A percentile compares a stretch with the other conserved stretches of the same genome.
These are phyloP conservation scores for Mycosphaerella arachidis DNA, from an alignment of 2,329 filamentous ascomycete genomes.

Conservation along the genomic window DNA sequence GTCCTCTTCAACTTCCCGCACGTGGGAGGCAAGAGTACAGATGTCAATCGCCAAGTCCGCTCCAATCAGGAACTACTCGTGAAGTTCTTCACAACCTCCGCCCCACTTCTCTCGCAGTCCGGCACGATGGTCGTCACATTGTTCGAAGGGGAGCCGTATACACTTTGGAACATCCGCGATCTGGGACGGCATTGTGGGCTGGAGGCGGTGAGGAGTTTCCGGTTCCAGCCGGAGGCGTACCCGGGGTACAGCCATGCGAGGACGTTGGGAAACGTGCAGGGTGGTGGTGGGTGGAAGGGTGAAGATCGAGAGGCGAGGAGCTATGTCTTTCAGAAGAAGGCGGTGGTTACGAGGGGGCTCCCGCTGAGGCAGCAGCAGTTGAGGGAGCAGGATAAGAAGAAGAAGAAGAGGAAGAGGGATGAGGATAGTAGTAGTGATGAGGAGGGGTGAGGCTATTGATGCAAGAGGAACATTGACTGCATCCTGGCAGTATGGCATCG, in stretches of 20 bases:
- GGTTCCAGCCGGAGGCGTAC: constrained; percentile 63
- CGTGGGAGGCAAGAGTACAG: constrained; percentile 83
- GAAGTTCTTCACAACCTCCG: constrained; percentile 58
- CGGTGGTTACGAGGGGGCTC: constrained; percentile 19
- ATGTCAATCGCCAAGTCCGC: constrained; percentile 90
- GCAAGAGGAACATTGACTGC: too few relatives aligned
- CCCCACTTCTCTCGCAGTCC: constrained; percentile 50
- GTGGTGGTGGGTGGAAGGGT: constrained; percentile 46
- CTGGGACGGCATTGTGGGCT: constrained; percentile 73
- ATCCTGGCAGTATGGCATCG: not conserved
- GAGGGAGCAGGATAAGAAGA: constrained; percentile 10
- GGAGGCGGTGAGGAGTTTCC: constrained; percentile 65
- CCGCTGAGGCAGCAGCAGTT: constrained; percentile 4
- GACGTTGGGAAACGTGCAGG: constrained; percentile 58
- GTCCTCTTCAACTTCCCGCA: constrained; percentile 98
- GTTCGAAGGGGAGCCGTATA: constrained; percentile 92
- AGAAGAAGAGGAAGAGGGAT: constrained; percentile 20
- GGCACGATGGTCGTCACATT: constrained; percentile 73
- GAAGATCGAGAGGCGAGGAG: constrained; percentile 45
- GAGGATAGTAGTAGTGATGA: constrained; percentile 22
- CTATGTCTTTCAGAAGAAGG: constrained; percentile 43
- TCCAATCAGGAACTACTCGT: constrained; percentile 80
- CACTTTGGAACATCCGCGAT: constrained; percentile 89
- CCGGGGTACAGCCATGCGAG: constrained; percentile 70
- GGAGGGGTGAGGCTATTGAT: constrained; percentile 1